Conservation (phyloP, 1,139 yeast species). For the Suhomyces terraborum region DNA sequence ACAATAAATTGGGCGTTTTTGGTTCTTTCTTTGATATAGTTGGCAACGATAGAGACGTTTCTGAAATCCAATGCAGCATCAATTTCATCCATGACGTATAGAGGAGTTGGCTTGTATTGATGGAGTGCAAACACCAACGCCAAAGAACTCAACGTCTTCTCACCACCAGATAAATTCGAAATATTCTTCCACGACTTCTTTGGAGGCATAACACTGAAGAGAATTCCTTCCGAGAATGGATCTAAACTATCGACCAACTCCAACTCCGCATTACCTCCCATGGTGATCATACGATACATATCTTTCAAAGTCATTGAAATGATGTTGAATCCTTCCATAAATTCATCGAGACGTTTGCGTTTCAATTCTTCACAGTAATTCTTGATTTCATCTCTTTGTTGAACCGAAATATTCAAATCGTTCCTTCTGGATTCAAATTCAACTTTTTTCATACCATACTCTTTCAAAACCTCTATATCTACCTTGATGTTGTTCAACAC, state of each 20-base stretch:
- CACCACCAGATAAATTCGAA: constrained; percentile 95
- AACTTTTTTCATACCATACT: constrained; percentile 65
- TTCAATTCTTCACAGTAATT: constrained; percentile 68
- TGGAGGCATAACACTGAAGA: constrained; percentile 99
- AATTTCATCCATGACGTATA: constrained; percentile 98
- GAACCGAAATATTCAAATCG: constrained; percentile 70
- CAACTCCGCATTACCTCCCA: constrained; percentile 98
- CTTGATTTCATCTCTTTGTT: constrained; percentile 65
- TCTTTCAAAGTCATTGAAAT: constrained; percentile 90
- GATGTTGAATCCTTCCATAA: constrained; percentile 87
- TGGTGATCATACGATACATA: constrained; percentile 97
- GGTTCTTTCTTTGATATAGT: constrained; percentile 92
- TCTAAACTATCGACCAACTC: constrained; percentile 94
- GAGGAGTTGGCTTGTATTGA: constrained; percentile 94
- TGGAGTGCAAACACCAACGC: constrained; percentile 97
- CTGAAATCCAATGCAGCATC: constrained; percentile 98
- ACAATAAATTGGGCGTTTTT: constrained; percentile 96
- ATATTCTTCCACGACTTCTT: constrained; percentile 97
- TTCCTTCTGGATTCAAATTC: constrained; percentile 66
- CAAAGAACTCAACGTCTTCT: constrained; percentile 90
- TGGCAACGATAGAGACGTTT: constrained; percentile 96
- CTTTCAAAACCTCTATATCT: constrained; percentile 75
- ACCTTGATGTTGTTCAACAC: constrained; percentile 60
- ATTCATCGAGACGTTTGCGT: constrained; percentile 77
- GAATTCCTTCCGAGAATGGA: constrained; percentile 97